Evolutionary conservation across 345 rosid genomes (phyloP).

Genomic region (Eucalyptus melliodora): DNA sequence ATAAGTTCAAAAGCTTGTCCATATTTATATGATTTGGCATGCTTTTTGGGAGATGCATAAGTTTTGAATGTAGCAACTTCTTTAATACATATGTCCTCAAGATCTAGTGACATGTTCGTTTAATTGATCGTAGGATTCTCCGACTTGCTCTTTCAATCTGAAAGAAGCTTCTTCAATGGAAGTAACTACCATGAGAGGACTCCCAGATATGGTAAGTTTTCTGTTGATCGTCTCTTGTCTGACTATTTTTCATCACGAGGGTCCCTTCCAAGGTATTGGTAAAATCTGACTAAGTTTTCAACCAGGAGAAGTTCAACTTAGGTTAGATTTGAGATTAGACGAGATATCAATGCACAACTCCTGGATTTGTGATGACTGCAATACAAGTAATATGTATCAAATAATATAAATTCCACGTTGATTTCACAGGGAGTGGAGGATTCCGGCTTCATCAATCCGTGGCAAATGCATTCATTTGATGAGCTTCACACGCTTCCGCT

Average conservation of each 20-base stretch:
- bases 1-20: neutral
- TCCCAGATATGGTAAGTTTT: constrained; percentile 12
- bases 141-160: neutral
- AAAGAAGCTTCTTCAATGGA: constrained; percentile 25
- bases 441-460: constrained; percentile 25
- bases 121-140: neutral
- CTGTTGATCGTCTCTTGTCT: neutral
- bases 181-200: constrained; percentile 26
- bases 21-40: neutral
- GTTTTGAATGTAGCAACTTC: neutral
- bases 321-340: neutral
- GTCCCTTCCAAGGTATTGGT: neutral
- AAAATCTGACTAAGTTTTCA: neutral
- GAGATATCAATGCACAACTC: neutral
- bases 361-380: neutral
- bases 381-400: neutral
- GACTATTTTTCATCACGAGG: neutral
- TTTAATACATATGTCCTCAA: neutral
- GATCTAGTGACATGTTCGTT: neutral
- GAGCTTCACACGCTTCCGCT: constrained; percentile 17
- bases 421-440: constrained; percentile 38
- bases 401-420: neutral
- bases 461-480: constrained; percentile 34
- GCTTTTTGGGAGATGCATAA: neutral
- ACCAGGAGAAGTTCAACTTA: neutral